These are phyloP conservation scores for Paraphoma sp. DNA, from an alignment of 2,329 filamentous ascomycete genomes.

Conservation along the genomic window DNA sequence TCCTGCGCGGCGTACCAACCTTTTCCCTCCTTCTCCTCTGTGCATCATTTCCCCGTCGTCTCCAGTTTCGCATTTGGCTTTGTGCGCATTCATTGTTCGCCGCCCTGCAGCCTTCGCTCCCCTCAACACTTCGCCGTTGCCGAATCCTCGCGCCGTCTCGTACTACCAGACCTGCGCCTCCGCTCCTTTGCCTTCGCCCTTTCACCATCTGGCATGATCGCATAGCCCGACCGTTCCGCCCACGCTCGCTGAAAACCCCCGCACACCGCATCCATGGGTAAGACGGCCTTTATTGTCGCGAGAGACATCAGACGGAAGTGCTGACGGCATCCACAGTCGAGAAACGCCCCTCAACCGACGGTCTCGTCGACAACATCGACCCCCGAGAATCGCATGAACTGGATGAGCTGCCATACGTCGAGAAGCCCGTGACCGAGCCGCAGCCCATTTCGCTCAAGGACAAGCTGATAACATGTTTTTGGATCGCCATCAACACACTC, in stretches of 20 bases:
- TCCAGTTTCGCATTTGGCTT: background rate
- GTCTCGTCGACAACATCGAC: constrained; percentile 47
- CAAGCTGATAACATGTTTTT: constrained; percentile 47
- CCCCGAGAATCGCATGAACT: constrained; percentile 43
- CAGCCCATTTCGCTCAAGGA: constrained; percentile 41
- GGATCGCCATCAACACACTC: constrained; percentile 53
- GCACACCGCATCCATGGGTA: constrained; percentile 36
- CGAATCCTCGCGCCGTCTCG: background rate
- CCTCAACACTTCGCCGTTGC: background rate
- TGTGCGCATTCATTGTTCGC: background rate
- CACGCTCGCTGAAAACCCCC: constrained; percentile 30
- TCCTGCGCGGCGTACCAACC: background rate
- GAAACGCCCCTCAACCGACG: constrained; percentile 47
- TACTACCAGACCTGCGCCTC: constrained; percentile 18
- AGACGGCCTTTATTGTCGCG: constrained; percentile 8
- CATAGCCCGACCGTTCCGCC: constrained; percentile 26
- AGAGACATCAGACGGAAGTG: constrained; percentile 1
- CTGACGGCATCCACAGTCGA: constrained; percentile 40
- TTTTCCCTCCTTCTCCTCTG: background rate
- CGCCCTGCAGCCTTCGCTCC: background rate
- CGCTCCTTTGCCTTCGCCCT: constrained; percentile 20
- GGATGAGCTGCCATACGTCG: constrained; percentile 43
- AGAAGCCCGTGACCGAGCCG: constrained; percentile 34
- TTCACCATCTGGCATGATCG: constrained; percentile 31
- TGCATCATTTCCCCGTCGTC: background rate